Percentiles rank a stretch among this genome's conserved stretches.
Evolutionary conservation across 345 rosid species (phyloP).

Genomic region (Mangifera indica): DNA sequence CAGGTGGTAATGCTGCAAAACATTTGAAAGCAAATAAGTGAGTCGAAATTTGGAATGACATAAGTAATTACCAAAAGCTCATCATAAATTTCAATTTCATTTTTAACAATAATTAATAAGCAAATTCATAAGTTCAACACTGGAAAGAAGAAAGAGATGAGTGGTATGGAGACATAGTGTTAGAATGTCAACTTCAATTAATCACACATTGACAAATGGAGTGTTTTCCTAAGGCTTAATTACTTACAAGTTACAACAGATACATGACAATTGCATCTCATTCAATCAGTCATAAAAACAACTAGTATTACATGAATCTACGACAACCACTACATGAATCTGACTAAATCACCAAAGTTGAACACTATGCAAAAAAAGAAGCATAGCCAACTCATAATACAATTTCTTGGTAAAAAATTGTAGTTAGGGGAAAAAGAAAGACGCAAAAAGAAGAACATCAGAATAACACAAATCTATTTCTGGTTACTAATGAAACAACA

Average conservation of each 20-base stretch:
- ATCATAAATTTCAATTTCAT: neutral
- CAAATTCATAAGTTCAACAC: neutral
- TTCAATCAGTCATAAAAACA: neutral
- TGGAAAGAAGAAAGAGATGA: neutral
- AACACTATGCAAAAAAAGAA: too few species aligned
- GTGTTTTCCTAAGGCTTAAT: neutral
- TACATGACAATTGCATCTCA: neutral
- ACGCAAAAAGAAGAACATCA: too few species aligned
- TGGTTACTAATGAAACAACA: too few species aligned
- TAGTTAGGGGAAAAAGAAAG: too few species aligned
- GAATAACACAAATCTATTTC: too few species aligned
- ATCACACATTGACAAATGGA: neutral
- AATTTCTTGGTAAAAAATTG: too few species aligned
- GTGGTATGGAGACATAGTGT: neutral
- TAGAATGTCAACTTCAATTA: neutral
- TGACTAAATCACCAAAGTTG: neutral
- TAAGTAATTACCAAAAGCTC: slow-evolving; percentile 1
- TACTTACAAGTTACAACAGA: neutral
- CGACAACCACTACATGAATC: neutral
- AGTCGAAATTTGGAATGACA: neutral
- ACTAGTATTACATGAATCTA: neutral
- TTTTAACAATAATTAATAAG: neutral
- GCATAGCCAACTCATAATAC: too few species aligned
- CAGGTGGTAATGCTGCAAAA: slow-evolving; percentile 52
- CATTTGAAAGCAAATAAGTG: too few species aligned